These are phyloP conservation scores for Monosporozyma servazzii DNA, from an alignment of 805 yeast species.

Conservation along the genomic window DNA sequence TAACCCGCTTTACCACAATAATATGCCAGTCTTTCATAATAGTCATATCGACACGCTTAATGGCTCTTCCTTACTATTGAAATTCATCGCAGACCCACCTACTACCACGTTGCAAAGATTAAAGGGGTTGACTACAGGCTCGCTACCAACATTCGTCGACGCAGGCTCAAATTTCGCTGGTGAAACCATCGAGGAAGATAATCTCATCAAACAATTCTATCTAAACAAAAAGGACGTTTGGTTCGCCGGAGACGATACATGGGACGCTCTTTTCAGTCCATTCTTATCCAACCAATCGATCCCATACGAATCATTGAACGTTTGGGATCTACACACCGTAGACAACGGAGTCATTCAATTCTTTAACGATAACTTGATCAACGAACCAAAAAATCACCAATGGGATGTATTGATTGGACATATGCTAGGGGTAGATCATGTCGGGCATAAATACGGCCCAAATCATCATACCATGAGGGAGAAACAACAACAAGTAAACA, in stretches of 20 bases:
- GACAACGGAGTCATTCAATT: conserved; percentile 73
- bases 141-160: conserved; percentile 83
- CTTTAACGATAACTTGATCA: conserved; percentile 22
- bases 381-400: conserved; percentile 12
- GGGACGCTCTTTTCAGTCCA: conserved; percentile 68
- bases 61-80: conserved; percentile 45
- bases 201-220: conserved; percentile 61
- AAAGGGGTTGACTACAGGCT: conserved; percentile 87
- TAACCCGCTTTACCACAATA: conserved; percentile 41
- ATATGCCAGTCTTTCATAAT: conserved; percentile 45
- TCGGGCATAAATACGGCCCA: conserved; percentile 85
- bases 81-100: conserved; percentile 89
- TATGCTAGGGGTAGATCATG: conserved; percentile 86
- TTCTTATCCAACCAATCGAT: conserved; percentile 44
- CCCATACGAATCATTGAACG: conserved; percentile 76
- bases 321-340: conserved; percentile 81
- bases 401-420: conserved; percentile 82
- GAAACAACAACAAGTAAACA: conserved; percentile 62
- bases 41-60: conserved; percentile 42
- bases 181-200: conserved; percentile 75
- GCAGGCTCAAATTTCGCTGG: conserved; percentile 92
- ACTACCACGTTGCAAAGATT: conserved; percentile 85
- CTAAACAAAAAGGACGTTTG: conserved; percentile 44
- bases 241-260: conserved; percentile 77
- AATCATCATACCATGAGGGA: conserved; percentile 59